Evolutionary conservation across 2,329 filamentous ascomycete species (phyloP).

Genomic region (Exophiala alcalophila): DNA sequence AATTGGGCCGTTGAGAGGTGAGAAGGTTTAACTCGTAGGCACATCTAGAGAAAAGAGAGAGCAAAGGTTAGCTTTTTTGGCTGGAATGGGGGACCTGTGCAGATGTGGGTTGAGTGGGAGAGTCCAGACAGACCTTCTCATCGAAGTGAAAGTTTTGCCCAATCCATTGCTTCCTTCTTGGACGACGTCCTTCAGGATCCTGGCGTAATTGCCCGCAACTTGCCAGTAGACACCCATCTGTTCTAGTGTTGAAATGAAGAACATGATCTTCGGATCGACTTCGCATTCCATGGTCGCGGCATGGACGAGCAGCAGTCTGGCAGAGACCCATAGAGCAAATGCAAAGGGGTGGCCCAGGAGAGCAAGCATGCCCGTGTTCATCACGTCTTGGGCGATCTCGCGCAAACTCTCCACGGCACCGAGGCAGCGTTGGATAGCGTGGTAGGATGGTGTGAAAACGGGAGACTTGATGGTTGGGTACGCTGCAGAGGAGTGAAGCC

Average conservation of each 20-base stretch:
- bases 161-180: constrained; percentile 56
- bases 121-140: constrained; percentile 77
- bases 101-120: background rate
- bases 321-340: constrained; percentile 79
- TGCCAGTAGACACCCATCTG: constrained; percentile 83
- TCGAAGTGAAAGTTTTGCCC: constrained; percentile 79
- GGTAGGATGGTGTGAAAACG: constrained; percentile 83
- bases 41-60: constrained; percentile 16
- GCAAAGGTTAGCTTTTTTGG: no score
- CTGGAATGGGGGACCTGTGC: background rate
- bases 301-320: constrained; percentile 80
- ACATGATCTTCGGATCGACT: constrained; percentile 72
- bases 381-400: constrained; percentile 73
- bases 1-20: constrained; percentile 71
- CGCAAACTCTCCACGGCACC: constrained; percentile 79
- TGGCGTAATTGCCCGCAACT: constrained; percentile 77
- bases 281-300: constrained; percentile 61
- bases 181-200: constrained; percentile 75
- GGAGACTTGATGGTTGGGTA: constrained; percentile 86
- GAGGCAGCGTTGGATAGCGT: constrained; percentile 78
- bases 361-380: constrained; percentile 68
- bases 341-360: constrained; percentile 88
- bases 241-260: constrained; percentile 77
- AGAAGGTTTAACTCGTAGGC: constrained; percentile 73
- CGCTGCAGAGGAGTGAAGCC: constrained; percentile 85